A percentile compares a stretch with the other conserved stretches of the same genome.
These are phyloP conservation scores for Russula ochroleuca DNA, from an alignment of 768 basidiomycete genomes.

Conservation along the genomic window DNA sequence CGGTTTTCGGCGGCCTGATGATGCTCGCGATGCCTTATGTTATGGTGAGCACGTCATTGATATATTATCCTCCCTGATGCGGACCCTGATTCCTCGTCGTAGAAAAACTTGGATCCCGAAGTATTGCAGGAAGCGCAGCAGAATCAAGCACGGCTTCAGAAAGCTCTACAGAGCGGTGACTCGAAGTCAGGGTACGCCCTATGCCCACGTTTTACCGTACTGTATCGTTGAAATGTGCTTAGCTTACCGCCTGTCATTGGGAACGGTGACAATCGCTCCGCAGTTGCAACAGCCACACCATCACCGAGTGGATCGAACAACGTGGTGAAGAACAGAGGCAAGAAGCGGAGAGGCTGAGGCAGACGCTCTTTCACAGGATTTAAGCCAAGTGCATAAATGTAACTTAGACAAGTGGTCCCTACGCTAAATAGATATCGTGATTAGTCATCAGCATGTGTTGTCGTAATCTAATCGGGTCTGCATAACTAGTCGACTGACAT, in stretches of 20 bases:
- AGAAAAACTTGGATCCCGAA: slow-evolving; percentile 79
- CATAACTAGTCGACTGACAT: slow-evolving; percentile 24
- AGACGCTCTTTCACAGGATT: no score
- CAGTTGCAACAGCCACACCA: slow-evolving; percentile 19
- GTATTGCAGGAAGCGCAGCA: slow-evolving; percentile 58
- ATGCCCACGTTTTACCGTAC: background rate
- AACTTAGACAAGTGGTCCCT: background rate
- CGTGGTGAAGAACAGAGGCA: slow-evolving; percentile 13
- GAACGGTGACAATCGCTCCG: slow-evolving; percentile 8
- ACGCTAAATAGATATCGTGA: background rate
- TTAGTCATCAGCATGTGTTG: background rate
- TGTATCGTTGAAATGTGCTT: background rate
- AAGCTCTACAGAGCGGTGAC: slow-evolving; percentile 54
- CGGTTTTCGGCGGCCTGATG: slow-evolving; percentile 61
- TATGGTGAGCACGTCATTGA: slow-evolving; percentile 46
- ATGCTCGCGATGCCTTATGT: slow-evolving; percentile 72
- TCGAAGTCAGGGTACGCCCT: slow-evolving; percentile 35
- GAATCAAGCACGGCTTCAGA: slow-evolving; percentile 54
- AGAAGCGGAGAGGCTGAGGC: slow-evolving; percentile 17
- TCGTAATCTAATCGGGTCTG: background rate
- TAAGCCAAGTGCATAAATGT: background rate
- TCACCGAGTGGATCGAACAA: slow-evolving; percentile 3
- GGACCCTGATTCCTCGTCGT: background rate
- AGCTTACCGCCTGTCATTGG: slow-evolving; percentile 17
- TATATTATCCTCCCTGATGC: background rate